Conservation (phyloP, 2,329 filamentous ascomycete species). For the Helicocarpus griseus region DNA sequence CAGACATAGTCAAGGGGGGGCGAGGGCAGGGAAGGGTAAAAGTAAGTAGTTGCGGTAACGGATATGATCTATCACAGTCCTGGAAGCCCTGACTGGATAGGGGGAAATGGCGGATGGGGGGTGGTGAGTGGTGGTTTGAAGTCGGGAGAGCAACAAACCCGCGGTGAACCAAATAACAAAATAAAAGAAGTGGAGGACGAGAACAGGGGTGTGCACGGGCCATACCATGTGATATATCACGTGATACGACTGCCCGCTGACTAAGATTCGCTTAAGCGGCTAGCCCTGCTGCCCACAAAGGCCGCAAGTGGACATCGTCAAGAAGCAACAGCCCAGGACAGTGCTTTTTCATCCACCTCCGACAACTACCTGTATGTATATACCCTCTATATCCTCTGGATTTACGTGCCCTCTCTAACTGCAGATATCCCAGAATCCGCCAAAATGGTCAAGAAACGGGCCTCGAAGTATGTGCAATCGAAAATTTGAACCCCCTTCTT, state of each 20-base stretch:
- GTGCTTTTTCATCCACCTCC: slow-evolving; percentile 2
- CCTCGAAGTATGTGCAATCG: slow-evolving; percentile 53
- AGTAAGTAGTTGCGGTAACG: background rate
- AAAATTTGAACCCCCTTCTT: slow-evolving; percentile 15
- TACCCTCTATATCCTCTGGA: background rate
- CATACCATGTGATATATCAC: no score
- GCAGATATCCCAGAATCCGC: slow-evolving; percentile 25
- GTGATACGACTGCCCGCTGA: no score
- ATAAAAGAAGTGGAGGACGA: no score
- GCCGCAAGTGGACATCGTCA: background rate
- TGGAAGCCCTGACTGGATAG: no score
- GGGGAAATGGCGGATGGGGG: no score
- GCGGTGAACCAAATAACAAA: no score
- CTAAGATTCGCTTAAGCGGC: slow-evolving; percentile 1
- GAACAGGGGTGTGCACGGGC: no score
- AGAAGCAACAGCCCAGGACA: background rate
- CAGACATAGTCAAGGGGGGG: slow-evolving; percentile 42
- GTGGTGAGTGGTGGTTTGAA: no score
- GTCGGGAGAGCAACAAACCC: no score
- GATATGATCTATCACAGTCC: no score
- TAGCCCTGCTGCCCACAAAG: slow-evolving; percentile 7
- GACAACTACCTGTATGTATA: slow-evolving; percentile 4
- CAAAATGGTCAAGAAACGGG: slow-evolving; percentile 68
- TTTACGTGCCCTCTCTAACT: slow-evolving; percentile 2
- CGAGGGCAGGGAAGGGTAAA: slow-evolving; percentile 4